These are phyloP conservation scores for Sarocladium strictum DNA, from an alignment of 2,329 filamentous ascomycete genomes.

Conservation along the genomic window DNA sequence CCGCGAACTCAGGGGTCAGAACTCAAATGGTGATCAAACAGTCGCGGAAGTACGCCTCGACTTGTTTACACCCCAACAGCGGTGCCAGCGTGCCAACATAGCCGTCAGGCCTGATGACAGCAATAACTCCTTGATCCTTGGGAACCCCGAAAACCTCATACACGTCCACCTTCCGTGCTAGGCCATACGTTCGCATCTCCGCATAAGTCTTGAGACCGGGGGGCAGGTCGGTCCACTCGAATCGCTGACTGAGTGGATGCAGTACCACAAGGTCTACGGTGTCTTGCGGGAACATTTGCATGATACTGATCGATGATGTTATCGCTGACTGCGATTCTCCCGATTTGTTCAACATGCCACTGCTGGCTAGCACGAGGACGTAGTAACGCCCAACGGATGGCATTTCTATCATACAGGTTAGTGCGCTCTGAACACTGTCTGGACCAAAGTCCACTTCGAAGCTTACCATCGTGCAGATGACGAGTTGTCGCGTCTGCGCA, in stretches of 20 bases:
- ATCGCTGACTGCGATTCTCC: not conserved
- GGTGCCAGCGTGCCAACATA: not conserved
- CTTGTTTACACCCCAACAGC: not conserved
- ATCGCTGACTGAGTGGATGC: conserved; percentile 11
- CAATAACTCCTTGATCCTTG: not conserved
- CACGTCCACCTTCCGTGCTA: conserved; percentile 8
- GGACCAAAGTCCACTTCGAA: not conserved
- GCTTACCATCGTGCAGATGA: conserved; percentile 13
- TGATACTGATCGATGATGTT: not conserved
- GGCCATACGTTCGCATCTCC: conserved; percentile 12
- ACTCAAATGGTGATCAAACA: not conserved
- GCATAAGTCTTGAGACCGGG: conserved; percentile 8
- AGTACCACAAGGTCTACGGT: conserved; percentile 9
- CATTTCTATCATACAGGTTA: conserved; percentile 6
- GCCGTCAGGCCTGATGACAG: conserved; percentile 3
- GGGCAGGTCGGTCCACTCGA: conserved; percentile 12
- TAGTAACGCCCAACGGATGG: conserved; percentile 11
- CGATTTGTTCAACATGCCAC: conserved; percentile 8
- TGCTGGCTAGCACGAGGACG: conserved; percentile 10
- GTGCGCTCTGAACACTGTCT: not conserved
- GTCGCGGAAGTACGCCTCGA: not conserved
- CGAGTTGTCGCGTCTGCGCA: conserved; percentile 12
- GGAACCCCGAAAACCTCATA: conserved; percentile 8
- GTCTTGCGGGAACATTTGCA: conserved; percentile 8
- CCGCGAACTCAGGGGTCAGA: too few species aligned